Evolutionary conservation across 169 alveolate species (phyloP), one percentile per base, ranked within the genome.

Genomic region (Eimeria mitis): DNA sequence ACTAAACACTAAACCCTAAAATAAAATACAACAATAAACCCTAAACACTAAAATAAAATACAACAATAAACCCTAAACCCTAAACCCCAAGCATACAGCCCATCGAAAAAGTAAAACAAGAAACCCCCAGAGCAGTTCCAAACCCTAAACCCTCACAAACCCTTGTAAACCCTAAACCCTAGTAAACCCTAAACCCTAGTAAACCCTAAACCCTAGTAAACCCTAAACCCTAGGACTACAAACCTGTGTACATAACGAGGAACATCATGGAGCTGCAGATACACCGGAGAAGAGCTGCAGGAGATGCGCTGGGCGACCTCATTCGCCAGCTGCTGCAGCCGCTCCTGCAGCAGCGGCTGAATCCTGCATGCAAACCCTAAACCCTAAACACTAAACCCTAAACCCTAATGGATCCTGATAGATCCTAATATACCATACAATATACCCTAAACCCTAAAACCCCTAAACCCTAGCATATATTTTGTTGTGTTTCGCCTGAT

Each of bases 291-390:
- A 23, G 70, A 31, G 76, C 31, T 83, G 49, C 70, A 47, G 44
- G 91, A 83, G 6, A 83, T 54, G 31, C 91, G 73, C 91, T 83
- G 91, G 21, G 91, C 73, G 16, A 83, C 75, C 14, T 83, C 91
- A 47, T 47, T 16, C 11, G 91, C 91, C 14, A 83, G 23, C n/a
- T 83, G 76, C 91, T 83, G 91, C 76, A 83, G 44, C 25, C 91
- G 91, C 76, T 83, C 91, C 59, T 83, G 91, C 75, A 83, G 91
- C 76, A 83, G 91, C 59, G 91, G 91, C 59, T 56, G 91, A 34
- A 83, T 83, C 71, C 91, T 83, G 59, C 71, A 83, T 14, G 59
- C 75, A 52, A 83, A 83, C 78, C 91, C 73, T 59, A 83, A 83
- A 44, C 68, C 89, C 89, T 79, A 78, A 78, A 42, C 88, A 65